These are phyloP conservation scores for Arbutus unedo DNA, from an alignment of 148 eudicot species.

Conservation along the genomic window DNA sequence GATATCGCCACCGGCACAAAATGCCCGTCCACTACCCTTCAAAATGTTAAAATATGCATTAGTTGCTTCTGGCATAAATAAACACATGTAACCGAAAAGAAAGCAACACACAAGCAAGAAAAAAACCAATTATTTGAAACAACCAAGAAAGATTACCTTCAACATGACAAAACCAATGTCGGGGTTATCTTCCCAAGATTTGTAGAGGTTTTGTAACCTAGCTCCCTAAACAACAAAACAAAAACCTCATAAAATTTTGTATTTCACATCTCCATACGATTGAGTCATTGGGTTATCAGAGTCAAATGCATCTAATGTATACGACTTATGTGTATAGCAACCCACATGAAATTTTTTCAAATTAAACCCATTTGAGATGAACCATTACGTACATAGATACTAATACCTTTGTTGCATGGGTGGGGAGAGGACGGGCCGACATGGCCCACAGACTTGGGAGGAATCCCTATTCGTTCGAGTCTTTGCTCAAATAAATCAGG, in stretches of 20 bases:
- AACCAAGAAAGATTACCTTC: slow-evolving; percentile 46
- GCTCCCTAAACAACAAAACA: slow-evolving; percentile 41
- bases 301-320: neutral
- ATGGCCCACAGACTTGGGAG: neutral
- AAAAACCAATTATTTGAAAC: slow-evolving; percentile 1
- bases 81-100: neutral
- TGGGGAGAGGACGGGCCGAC: neutral
- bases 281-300: neutral
- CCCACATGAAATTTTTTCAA: neutral
- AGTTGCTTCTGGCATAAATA: slow-evolving; percentile 16
- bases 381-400: neutral
- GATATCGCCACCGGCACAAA: slow-evolving; percentile 90
- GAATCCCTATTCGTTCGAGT: neutral
- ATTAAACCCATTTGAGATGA: neutral
- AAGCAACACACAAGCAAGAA: neutral
- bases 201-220: slow-evolving; percentile 62
- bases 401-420: neutral
- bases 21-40: slow-evolving; percentile 93
- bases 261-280: neutral
- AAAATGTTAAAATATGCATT: slow-evolving; percentile 22
- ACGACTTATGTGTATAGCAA: neutral
- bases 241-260: neutral
- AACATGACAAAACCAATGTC: slow-evolving; percentile 62
- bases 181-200: slow-evolving; percentile 72
- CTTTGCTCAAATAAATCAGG: neutral